A percentile compares a stretch with the other conserved stretches of the same genome.
These are phyloP conservation scores for Colletotrichum sp. DNA, from an alignment of 2,329 filamentous ascomycete genomes.

Conservation along the genomic window DNA sequence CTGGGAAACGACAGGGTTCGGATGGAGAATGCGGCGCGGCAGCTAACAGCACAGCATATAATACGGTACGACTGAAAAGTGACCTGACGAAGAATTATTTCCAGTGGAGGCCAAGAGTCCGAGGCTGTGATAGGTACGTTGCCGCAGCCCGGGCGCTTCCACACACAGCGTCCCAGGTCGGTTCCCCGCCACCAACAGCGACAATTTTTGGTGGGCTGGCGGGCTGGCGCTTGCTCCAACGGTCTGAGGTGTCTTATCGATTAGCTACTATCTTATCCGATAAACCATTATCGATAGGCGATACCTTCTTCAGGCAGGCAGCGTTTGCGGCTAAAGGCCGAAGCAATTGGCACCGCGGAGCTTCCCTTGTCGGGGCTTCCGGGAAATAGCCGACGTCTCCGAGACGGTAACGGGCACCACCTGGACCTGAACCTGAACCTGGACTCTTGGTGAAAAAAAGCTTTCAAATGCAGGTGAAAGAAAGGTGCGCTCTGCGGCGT, in stretches of 20 bases:
- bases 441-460: background rate
- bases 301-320: background rate
- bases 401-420: background rate
- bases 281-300: background rate
- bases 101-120: background rate
- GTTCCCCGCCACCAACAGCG: background rate
- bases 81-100: conserved; percentile 15
- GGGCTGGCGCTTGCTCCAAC: background rate
- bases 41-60: background rate
- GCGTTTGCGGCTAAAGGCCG: background rate
- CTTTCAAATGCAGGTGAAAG: background rate
- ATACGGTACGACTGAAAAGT: background rate
- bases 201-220: background rate
- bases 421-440: background rate
- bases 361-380: conserved; percentile 19
- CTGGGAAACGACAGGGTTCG: background rate
- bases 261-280: background rate
- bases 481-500: background rate
- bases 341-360: background rate
- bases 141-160: background rate
- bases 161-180: background rate
- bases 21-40: background rate
- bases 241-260: background rate
- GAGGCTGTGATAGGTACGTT: conserved; percentile 16
- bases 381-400: conserved; percentile 1